Evolutionary conservation across 1,284 basidiomycete genomes (phyloP).

Genomic region (Sphaerobolus stellatus): DNA sequence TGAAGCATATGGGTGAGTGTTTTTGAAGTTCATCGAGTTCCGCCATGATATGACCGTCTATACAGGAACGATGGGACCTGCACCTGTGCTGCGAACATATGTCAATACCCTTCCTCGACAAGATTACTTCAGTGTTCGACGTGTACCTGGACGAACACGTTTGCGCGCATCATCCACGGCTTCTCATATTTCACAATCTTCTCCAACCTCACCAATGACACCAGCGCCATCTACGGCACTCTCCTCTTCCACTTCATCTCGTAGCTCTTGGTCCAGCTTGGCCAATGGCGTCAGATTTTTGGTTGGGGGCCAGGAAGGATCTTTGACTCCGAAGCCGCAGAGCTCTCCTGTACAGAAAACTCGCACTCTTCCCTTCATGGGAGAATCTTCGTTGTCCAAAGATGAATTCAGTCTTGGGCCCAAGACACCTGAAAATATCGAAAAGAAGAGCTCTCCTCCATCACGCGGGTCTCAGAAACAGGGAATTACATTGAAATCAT

Average conservation of each 20-base stretch:
- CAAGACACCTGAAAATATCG: constrained; percentile 1
- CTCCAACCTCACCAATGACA: constrained; percentile 36
- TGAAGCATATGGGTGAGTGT: neutral
- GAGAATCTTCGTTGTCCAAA: neutral
- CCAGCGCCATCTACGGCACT: constrained; percentile 37
- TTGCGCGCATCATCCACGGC: constrained; percentile 2
- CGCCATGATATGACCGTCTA: no score
- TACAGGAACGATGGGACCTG: no score
- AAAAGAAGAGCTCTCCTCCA: constrained; percentile 1
- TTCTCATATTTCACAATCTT: constrained; percentile 28
- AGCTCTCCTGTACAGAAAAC: constrained; percentile 9
- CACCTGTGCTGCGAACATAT: no score
- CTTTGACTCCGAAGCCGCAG: constrained; percentile 9
- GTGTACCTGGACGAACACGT: neutral
- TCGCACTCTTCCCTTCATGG: neutral
- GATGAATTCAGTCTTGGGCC: neutral
- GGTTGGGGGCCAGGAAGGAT: constrained; percentile 46
- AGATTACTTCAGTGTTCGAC: constrained; percentile 52
- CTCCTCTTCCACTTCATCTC: constrained; percentile 53
- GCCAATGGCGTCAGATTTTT: constrained; percentile 55
- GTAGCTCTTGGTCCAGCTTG: constrained; percentile 73
- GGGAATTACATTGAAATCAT: neutral
- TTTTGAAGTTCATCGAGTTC: no score
- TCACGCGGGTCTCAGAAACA: neutral
- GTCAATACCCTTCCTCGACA: neutral